Conservation (phyloP, 257 asterid species). For the Schizonepeta tenuifolia region DNA sequence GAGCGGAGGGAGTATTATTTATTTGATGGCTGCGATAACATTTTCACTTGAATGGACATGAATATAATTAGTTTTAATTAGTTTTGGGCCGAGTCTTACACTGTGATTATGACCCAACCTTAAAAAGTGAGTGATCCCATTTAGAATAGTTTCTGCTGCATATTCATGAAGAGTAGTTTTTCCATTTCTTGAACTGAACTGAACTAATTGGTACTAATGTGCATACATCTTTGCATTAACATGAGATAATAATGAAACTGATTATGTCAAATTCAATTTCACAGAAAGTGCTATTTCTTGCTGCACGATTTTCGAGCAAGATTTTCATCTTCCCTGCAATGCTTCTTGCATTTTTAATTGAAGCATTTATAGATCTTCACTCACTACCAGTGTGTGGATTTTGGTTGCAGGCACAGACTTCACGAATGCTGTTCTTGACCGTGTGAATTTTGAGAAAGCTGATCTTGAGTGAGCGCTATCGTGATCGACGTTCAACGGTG, state of each 20-base stretch:
- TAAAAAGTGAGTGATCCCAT: too few species aligned
- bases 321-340: neutral
- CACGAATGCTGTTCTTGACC: constrained; percentile 90
- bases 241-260: too few species aligned
- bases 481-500: constrained; percentile 80
- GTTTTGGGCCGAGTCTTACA: too few species aligned
- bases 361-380: neutral
- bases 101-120: too few species aligned
- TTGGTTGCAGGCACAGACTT: constrained; percentile 72
- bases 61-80: too few species aligned
- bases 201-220: too few species aligned
- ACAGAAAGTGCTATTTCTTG: neutral
- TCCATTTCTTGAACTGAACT: neutral
- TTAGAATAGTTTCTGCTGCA: too few species aligned
- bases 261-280: too few species aligned
- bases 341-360: constrained; percentile 3
- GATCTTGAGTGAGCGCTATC: constrained; percentile 85
- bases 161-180: neutral
- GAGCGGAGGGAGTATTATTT: too few species aligned
- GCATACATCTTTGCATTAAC: neutral
- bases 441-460: constrained; percentile 86
- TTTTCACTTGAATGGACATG: too few species aligned
- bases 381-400: neutral
- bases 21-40: too few species aligned
- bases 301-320: neutral